Evolutionary conservation across 768 basidiomycete genomes (phyloP).

Genomic region (Tephrocybe rancida): DNA sequence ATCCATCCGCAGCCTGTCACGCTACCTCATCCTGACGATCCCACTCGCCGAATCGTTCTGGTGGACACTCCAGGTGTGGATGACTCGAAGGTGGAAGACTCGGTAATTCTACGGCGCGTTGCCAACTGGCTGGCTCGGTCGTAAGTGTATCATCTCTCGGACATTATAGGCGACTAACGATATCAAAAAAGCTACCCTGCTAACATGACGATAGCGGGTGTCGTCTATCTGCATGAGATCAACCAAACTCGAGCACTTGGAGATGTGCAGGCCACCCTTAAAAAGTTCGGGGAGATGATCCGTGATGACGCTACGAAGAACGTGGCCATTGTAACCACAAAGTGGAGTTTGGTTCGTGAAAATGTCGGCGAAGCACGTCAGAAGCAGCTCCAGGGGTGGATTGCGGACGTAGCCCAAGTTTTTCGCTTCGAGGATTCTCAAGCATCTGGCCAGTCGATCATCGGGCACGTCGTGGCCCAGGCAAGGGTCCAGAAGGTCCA

Average conservation of each 20-base stretch:
- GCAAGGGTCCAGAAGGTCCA: conserved; percentile 1
- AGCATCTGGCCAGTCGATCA: conserved; percentile 1
- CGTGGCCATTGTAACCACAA: conserved; percentile 2
- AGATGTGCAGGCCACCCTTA: neutral
- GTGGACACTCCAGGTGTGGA: conserved; percentile 13
- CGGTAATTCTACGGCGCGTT: neutral
- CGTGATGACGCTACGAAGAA: neutral
- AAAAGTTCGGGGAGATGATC: neutral
- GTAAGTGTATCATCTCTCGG: neutral
- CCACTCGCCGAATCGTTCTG: conserved; percentile 5
- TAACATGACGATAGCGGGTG: neutral
- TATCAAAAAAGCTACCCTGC: neutral
- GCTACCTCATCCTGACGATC: neutral
- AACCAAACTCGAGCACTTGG: neutral
- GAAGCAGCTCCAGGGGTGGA: conserved; percentile 1
- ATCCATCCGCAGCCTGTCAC: neutral
- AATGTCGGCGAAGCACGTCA: conserved; percentile 1
- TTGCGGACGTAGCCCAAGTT: neutral
- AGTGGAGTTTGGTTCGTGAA: neutral
- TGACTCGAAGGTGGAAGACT: neutral
- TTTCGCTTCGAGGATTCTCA: conserved; percentile 1
- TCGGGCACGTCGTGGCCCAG: conserved; percentile 1
- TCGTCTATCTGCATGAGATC: conserved; percentile 10
- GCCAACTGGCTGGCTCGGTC: conserved; percentile 1
- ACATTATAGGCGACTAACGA: neutral